Conservation (phyloP, 805 yeast species). For the Candida tammaniensis region DNA sequence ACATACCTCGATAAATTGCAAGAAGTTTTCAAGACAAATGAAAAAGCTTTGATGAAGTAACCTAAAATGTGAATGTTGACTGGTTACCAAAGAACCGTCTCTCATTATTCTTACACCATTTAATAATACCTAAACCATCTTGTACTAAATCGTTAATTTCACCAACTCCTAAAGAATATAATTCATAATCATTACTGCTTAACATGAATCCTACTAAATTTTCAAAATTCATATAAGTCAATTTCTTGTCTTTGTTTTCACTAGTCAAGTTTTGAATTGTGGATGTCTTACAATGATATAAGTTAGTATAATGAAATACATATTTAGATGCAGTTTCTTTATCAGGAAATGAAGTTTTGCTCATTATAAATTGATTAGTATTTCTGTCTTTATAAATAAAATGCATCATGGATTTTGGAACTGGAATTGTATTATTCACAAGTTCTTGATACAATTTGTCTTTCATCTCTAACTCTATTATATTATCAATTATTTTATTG, state of each 20-base stretch:
- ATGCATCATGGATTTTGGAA: constrained; percentile 51
- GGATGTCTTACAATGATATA: constrained; percentile 20
- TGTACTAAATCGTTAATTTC: constrained; percentile 55
- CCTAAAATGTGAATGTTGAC: constrained; percentile 11
- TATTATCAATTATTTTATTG: constrained; percentile 42
- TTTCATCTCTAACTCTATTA: constrained; percentile 21
- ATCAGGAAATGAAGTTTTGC: constrained; percentile 18
- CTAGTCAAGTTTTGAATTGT: constrained; percentile 14
- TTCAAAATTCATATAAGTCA: constrained; percentile 37
- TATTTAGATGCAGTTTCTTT: constrained; percentile 33
- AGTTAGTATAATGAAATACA: constrained; percentile 30
- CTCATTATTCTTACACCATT: constrained; percentile 75
- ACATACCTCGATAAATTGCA: constrained; percentile 56
- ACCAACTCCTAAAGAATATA: constrained; percentile 41
- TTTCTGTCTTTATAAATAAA: constrained; percentile 74
- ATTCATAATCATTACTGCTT: constrained; percentile 31
- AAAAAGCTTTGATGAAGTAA: constrained; percentile 42
- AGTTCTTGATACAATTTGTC: constrained; percentile 24
- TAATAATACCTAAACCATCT: constrained; percentile 62
- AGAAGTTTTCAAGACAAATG: constrained; percentile 55
- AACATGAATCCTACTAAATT: constrained; percentile 36
- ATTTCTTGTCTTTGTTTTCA: constrained; percentile 33
- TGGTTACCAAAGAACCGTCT: constrained; percentile 68
- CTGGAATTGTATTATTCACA: constrained; percentile 6
- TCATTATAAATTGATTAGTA: constrained; percentile 62